A percentile compares a stretch with the other conserved stretches of the same genome.
Conservation (phyloP, 805 yeast species). For the Debaryomyces prosopidis region DNA sequence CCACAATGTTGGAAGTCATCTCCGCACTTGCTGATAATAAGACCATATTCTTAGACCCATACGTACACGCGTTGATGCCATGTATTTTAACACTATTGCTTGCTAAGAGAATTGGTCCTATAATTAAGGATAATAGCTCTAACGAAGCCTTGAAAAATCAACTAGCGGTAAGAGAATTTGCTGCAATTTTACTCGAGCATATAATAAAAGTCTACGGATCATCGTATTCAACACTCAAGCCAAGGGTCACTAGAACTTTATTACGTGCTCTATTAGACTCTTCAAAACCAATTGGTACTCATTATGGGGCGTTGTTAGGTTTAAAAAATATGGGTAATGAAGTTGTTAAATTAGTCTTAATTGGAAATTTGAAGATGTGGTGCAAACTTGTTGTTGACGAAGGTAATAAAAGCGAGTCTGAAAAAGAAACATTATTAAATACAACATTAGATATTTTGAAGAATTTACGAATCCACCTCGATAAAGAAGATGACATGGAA, state of each 20-base stretch:
- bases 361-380: constrained; percentile 89
- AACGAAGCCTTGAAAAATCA: constrained; percentile 34
- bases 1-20: constrained; percentile 86
- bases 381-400: constrained; percentile 53
- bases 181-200: constrained; percentile 78
- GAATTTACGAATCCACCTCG: constrained; percentile 39
- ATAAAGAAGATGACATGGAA: constrained; percentile 34
- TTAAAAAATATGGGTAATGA: constrained; percentile 82
- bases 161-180: constrained; percentile 78
- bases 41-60: constrained; percentile 89
- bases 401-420: constrained; percentile 40
- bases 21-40: constrained; percentile 81
- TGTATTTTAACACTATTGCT: constrained; percentile 84
- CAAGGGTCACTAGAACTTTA: constrained; percentile 90
- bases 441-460: constrained; percentile 57
- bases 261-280: constrained; percentile 88
- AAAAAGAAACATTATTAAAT: constrained; percentile 46
- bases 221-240: constrained; percentile 84
- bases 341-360: constrained; percentile 76
- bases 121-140: constrained; percentile 36
- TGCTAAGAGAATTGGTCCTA: constrained; percentile 82
- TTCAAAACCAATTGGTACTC: constrained; percentile 81
- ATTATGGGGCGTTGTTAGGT: constrained; percentile 89
- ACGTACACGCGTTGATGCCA: constrained; percentile 96
- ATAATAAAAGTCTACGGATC: constrained; percentile 80